A percentile compares a stretch with the other conserved stretches of the same genome.
phyloP scores from a whole-genome alignment of 495 filamentous ascomycete species.

The Neurospora tetraspora region DNA sequence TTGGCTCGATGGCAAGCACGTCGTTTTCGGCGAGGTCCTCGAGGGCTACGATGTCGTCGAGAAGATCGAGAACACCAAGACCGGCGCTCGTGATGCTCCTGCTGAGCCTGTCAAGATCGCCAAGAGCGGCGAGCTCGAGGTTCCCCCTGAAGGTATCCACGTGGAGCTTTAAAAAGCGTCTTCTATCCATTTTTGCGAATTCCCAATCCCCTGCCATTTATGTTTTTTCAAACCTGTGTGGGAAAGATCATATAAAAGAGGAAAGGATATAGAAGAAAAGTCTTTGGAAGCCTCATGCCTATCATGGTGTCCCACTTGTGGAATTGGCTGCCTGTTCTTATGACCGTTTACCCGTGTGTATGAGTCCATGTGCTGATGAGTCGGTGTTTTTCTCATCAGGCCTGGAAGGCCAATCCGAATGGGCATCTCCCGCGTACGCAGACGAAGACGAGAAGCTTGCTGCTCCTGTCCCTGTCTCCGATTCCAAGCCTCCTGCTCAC shows the following conservation, averaged over 20 bases:
- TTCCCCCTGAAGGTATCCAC: slow-evolving; percentile 95
- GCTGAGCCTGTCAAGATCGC: slow-evolving; percentile 68
- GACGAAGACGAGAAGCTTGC: slow-evolving; percentile 1
- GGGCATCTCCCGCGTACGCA: slow-evolving; percentile 2
- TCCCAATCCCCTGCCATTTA: not conserved
- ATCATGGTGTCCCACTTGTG: slow-evolving; percentile 8
- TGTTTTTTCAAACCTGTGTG: slow-evolving; percentile 1
- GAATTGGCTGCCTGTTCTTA: not conserved
- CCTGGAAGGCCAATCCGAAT: slow-evolving; percentile 3
- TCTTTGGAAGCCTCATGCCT: not conserved
- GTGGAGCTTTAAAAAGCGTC: slow-evolving; percentile 68
- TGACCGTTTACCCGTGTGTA: slow-evolving; percentile 1
- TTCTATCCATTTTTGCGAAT: slow-evolving; percentile 2
- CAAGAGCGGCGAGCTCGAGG: slow-evolving; percentile 86
- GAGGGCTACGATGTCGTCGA: slow-evolving; percentile 88
- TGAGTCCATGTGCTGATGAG: slow-evolving; percentile 4
- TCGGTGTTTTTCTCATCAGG: slow-evolving; percentile 3
- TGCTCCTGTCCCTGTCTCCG: not conserved
- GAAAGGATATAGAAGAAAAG: slow-evolving; percentile 2
- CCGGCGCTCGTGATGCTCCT: slow-evolving; percentile 62
- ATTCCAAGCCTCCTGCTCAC: not conserved
- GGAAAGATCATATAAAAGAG: slow-evolving; percentile 3
- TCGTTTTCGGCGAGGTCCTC: slow-evolving; percentile 85
- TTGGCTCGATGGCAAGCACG: slow-evolving; percentile 83
- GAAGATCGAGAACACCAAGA: slow-evolving; percentile 73